These are phyloP conservation scores for Daldinia decipiens DNA, from an alignment of 495 filamentous ascomycete species.

Conservation along the genomic window DNA sequence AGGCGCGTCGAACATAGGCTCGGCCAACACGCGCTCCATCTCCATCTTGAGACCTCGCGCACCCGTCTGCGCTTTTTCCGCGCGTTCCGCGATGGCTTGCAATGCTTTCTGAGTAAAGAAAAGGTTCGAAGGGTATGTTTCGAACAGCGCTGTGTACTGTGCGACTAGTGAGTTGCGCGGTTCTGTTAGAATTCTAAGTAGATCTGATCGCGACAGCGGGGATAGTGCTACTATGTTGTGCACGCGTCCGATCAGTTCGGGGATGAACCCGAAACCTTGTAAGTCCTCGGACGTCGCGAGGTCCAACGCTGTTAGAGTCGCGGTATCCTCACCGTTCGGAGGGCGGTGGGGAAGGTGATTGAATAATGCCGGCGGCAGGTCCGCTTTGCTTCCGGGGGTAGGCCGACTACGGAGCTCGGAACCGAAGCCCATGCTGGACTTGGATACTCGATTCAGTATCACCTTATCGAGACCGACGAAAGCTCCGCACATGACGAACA, in stretches of 20 bases:
- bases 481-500: constrained; percentile 95
- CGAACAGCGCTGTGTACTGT: constrained; percentile 88
- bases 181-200: constrained; percentile 90
- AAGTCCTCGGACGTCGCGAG: constrained; percentile 84
- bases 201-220: constrained; percentile 77
- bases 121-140: constrained; percentile 82
- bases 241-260: constrained; percentile 90
- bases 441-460: constrained; percentile 84
- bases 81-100: constrained; percentile 78
- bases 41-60: constrained; percentile 89
- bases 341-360: constrained; percentile 53
- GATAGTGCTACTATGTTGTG: constrained; percentile 87
- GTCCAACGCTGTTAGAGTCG: constrained; percentile 78
- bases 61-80: constrained; percentile 81
- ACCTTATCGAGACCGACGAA: constrained; percentile 94
- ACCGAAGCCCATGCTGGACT: constrained; percentile 92
- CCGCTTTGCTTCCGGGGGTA: constrained; percentile 49
- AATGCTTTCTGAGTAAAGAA: constrained; percentile 84
- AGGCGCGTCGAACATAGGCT: constrained; percentile 93
- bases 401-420: constrained; percentile 72
- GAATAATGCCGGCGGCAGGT: constrained; percentile 57
- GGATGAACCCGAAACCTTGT: constrained; percentile 92
- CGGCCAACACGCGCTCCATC: constrained; percentile 84
- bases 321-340: constrained; percentile 26
- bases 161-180: constrained; percentile 85